Evolutionary conservation across 192 early-diverging fungal species (phyloP).

Genomic region (Backusella australiensis): DNA sequence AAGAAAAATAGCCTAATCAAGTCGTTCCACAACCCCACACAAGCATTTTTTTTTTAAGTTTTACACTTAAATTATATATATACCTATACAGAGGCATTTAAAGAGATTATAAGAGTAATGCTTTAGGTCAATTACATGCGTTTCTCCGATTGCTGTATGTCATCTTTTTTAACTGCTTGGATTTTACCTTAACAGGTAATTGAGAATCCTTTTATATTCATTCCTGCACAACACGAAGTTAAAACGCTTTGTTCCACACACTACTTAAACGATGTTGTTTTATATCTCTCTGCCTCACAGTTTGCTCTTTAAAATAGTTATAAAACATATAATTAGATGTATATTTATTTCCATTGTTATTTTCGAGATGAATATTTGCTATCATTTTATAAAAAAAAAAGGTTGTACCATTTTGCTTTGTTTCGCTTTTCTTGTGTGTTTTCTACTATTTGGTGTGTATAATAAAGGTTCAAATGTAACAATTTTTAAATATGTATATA

Average conservation of each 20-base stretch:
- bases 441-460: too few species aligned
- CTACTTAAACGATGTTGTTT: background rate
- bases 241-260: background rate
- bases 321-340: background rate
- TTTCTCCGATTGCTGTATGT: conserved; percentile 1
- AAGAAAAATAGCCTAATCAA: background rate
- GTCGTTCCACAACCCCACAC: background rate
- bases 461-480: too few species aligned
- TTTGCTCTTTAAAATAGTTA: background rate
- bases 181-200: background rate
- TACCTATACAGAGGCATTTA: background rate
- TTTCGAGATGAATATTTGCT: too few species aligned
- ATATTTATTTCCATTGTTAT: background rate
- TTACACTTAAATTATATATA: background rate
- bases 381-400: too few species aligned
- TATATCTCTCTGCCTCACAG: background rate
- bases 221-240: background rate
- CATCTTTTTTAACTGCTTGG: background rate
- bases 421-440: too few species aligned
- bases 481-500: too few species aligned
- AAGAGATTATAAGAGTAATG: background rate
- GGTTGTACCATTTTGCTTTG: too few species aligned
- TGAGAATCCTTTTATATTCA: background rate
- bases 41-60: background rate
- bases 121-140: background rate